These are phyloP conservation scores for Tetracentron sinense DNA, from an alignment of 164 flowering plant genomes.

Conservation along the genomic window DNA sequence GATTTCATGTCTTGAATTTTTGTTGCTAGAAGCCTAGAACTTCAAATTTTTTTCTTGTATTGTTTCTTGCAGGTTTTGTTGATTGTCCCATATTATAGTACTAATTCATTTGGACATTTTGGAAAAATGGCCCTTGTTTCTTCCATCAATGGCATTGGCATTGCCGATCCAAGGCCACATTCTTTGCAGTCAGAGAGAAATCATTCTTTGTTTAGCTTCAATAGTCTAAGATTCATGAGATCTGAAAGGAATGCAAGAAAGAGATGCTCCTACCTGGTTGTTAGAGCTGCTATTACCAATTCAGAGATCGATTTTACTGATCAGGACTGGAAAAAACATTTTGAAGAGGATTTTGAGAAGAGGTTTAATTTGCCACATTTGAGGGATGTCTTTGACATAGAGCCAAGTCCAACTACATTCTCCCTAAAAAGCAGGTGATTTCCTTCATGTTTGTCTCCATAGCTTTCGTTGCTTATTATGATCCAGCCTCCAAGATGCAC, in stretches of 20 bases:
- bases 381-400: slow-evolving; percentile 23
- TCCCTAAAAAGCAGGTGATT: slow-evolving; percentile 26
- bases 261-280: background rate
- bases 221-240: slow-evolving; percentile 7
- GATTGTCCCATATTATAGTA: background rate
- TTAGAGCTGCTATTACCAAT: slow-evolving; percentile 20
- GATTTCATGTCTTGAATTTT: background rate
- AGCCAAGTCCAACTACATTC: slow-evolving; percentile 32
- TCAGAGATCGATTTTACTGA: slow-evolving; percentile 27
- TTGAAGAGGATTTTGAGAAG: slow-evolving; percentile 27
- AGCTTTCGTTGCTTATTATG: background rate
- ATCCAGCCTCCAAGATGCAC: background rate
- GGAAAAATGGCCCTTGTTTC: slow-evolving; percentile 24
- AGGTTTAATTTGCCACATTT: slow-evolving; percentile 34
- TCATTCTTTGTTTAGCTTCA: slow-evolving; percentile 6
- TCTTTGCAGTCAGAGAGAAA: slow-evolving; percentile 9
- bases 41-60: too few species aligned
- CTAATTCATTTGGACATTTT: background rate
- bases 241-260: slow-evolving; percentile 10
- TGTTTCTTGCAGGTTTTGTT: background rate
- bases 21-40: too few species aligned
- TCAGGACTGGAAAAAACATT: slow-evolving; percentile 27
- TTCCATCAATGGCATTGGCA: slow-evolving; percentile 13
- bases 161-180: slow-evolving; percentile 9
- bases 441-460: background rate